Percentiles rank a stretch among this genome's conserved stretches.
These are phyloP conservation scores for Linum trigynum DNA, from an alignment of 345 rosid species.

Conservation along the genomic window DNA sequence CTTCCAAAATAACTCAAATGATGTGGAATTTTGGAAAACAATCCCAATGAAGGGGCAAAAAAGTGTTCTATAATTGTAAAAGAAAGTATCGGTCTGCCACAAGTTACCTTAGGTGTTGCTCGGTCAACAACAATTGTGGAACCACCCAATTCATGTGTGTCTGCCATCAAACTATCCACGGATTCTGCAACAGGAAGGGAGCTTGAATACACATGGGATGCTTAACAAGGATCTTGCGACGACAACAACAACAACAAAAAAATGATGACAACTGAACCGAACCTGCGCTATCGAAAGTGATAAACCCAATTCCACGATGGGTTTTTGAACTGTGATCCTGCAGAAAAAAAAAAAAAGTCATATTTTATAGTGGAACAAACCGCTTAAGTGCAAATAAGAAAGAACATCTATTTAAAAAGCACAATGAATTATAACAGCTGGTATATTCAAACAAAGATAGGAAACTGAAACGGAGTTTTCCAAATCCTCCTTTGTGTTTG, in stretches of 20 bases:
- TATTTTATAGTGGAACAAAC: background rate
- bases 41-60: conserved; percentile 3
- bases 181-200: conserved; percentile 40
- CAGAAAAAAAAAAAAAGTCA: conserved; percentile 5
- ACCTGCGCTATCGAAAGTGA: conserved; percentile 87
- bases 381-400: background rate
- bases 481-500: no score
- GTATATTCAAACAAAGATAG: background rate
- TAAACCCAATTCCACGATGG: conserved; percentile 94
- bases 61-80: background rate
- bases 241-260: background rate
- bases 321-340: conserved; percentile 83
- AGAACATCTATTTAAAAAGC: background rate
- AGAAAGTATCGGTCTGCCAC: background rate
- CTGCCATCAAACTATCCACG: conserved; percentile 83
- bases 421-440: background rate
- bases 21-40: no score
- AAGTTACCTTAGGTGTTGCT: conserved; percentile 82
- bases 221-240: background rate
- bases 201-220: background rate
- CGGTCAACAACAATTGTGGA: conserved; percentile 83
- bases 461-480: background rate
- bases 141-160: conserved; percentile 91
- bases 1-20: background rate
- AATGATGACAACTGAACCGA: conserved; percentile 13